These are phyloP conservation scores for Anisodus acutangulus DNA, from an alignment of 257 asterid species.

Conservation along the genomic window DNA sequence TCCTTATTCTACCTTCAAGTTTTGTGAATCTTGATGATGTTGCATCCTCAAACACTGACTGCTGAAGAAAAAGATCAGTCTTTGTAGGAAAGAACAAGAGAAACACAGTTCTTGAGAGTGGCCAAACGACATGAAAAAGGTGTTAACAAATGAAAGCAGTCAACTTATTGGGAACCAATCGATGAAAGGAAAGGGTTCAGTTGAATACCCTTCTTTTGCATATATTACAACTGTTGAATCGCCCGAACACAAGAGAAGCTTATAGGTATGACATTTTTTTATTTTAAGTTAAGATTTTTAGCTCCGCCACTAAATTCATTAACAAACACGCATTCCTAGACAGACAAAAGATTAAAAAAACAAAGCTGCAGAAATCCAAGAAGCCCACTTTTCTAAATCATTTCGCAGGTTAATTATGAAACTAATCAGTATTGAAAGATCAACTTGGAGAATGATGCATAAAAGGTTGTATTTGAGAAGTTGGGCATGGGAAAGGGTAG, in stretches of 20 bases:
- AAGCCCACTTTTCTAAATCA: no score
- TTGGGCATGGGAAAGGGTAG: not conserved
- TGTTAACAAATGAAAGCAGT: not conserved
- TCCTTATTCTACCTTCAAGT: not conserved
- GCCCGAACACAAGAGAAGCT: not conserved
- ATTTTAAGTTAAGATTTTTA: not conserved
- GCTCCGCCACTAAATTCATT: not conserved
- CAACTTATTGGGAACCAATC: not conserved
- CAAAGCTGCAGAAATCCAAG: no score
- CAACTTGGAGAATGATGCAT: no score
- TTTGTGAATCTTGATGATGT: slow-evolving; percentile 27
- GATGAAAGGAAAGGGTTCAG: not conserved
- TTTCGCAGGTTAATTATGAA: no score
- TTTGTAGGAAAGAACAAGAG: not conserved
- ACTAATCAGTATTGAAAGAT: no score
- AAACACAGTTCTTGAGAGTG: not conserved
- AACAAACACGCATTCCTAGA: not conserved
- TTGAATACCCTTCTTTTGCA: not conserved
- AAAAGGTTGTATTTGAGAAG: not conserved
- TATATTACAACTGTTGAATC: not conserved
- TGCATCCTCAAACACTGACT: slow-evolving; percentile 23
- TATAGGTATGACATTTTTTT: not conserved
- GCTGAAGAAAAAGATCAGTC: not conserved
- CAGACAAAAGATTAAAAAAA: no score
- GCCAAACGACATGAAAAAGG: not conserved